phyloP scores from a whole-genome alignment of 495 filamentous ascomycete genomes.

The Hypomontagnella monticulosa region DNA sequence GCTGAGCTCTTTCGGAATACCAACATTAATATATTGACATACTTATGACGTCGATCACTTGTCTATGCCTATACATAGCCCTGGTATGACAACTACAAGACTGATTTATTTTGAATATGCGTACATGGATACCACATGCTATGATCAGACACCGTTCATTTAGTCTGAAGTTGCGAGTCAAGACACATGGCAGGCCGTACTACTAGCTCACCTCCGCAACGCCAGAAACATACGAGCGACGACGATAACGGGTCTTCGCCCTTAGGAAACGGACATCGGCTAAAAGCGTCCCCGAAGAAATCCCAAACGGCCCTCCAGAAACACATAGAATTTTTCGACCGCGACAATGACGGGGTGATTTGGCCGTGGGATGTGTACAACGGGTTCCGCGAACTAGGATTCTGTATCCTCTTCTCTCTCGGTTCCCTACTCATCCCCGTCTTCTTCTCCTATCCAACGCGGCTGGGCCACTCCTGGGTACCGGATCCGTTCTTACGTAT shows the following conservation, averaged over 20 bases:
- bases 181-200: slow-evolving; percentile 8
- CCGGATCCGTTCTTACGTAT: slow-evolving; percentile 31
- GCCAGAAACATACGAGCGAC: background rate
- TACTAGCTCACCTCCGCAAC: slow-evolving; percentile 4
- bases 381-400: slow-evolving; percentile 59
- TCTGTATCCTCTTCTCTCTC: slow-evolving; percentile 53
- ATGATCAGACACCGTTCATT: too few species aligned
- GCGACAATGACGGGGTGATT: slow-evolving; percentile 59
- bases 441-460: slow-evolving; percentile 38
- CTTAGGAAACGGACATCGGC: background rate
- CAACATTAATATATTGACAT: too few species aligned
- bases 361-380: slow-evolving; percentile 58
- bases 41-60: too few species aligned
- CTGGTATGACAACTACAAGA: too few species aligned
- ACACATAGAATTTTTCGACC: slow-evolving; percentile 62
- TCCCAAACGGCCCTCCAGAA: slow-evolving; percentile 53
- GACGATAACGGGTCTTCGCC: background rate
- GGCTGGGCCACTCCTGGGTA: slow-evolving; percentile 22
- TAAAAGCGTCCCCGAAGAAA: slow-evolving; percentile 2
- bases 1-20: too few species aligned
- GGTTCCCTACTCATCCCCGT: slow-evolving; percentile 46
- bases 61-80: too few species aligned
- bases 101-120: too few species aligned
- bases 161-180: background rate
- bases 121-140: too few species aligned